Conservation (phyloP, 768 basidiomycete species). For the Trametes gibbosa region DNA sequence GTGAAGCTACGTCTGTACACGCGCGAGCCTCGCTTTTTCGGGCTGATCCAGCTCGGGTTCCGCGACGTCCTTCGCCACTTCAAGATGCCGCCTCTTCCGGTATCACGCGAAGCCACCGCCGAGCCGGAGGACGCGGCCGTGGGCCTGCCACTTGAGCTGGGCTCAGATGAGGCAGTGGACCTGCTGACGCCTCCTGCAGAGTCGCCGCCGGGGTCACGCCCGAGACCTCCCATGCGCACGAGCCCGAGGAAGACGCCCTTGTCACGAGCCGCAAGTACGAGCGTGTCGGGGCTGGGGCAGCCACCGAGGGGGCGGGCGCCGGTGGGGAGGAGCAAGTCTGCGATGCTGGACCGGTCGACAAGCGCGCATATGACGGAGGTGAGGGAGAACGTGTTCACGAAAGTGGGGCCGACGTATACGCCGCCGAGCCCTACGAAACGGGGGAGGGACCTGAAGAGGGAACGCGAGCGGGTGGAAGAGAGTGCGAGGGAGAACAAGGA, state of each 20-base stretch:
- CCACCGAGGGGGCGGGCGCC: neutral
- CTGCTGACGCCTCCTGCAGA: constrained; percentile 37
- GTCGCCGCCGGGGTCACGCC: constrained; percentile 32
- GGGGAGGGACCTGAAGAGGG: constrained; percentile 12
- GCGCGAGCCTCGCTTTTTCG: constrained; percentile 53
- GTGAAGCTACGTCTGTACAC: constrained; percentile 69
- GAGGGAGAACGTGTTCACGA: constrained; percentile 17
- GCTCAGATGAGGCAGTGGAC: neutral
- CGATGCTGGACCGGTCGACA: constrained; percentile 2
- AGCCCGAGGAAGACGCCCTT: constrained; percentile 3
- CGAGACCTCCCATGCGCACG: neutral
- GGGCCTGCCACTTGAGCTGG: constrained; percentile 2
- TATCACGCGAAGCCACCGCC: neutral
- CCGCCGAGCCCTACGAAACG: constrained; percentile 9
- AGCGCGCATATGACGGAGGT: neutral
- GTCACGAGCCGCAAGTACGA: constrained; percentile 17
- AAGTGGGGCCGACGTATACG: constrained; percentile 10
- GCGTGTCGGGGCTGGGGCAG: neutral
- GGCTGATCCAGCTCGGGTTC: constrained; percentile 69
- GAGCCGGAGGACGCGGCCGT: neutral
- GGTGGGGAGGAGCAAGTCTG: constrained; percentile 10
- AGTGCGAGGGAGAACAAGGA: neutral
- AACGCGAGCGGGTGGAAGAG: neutral
- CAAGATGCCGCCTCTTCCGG: constrained; percentile 4
- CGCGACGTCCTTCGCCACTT: constrained; percentile 38